These are phyloP conservation scores for Aspergillus versicolor DNA, from an alignment of 2,329 filamentous ascomycete genomes.

Conservation along the genomic window DNA sequence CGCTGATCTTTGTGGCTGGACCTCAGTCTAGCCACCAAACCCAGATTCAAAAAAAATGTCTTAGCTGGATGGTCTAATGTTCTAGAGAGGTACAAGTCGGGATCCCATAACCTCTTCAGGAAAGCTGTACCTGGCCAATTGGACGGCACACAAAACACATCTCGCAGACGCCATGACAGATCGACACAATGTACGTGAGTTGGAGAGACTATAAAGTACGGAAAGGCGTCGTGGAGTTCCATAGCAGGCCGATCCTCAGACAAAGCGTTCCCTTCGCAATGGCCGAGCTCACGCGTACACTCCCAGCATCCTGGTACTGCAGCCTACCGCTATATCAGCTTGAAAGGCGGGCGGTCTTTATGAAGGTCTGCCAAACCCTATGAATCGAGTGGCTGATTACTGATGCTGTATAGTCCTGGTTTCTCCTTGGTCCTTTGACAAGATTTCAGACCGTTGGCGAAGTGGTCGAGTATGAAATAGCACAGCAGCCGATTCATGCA, in stretches of 20 bases:
- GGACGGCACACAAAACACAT: background rate
- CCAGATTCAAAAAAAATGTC: no score
- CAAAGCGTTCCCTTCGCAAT: conserved; percentile 18
- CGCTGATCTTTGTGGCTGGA: no score
- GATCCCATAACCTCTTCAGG: conserved; percentile 33
- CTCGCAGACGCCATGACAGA: background rate
- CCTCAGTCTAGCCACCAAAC: no score
- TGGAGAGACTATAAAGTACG: background rate
- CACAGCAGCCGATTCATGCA: conserved; percentile 45
- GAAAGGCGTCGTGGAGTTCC: background rate
- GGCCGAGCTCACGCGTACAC: conserved; percentile 39
- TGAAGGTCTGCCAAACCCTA: conserved; percentile 38
- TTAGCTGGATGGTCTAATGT: no score
- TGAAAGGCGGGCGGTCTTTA: conserved; percentile 50
- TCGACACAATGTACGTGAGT: conserved; percentile 1
- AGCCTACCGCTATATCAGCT: conserved; percentile 51
- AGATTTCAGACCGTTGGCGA: conserved; percentile 45
- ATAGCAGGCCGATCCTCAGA: background rate
- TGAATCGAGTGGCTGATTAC: background rate
- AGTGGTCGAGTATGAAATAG: conserved; percentile 51
- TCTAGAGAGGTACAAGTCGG: conserved; percentile 7
- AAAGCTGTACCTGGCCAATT: conserved; percentile 30
- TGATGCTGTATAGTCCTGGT: conserved; percentile 45
- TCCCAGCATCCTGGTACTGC: conserved; percentile 56
- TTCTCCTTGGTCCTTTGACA: conserved; percentile 54